phyloP scores from a whole-genome alignment of 768 basidiomycete genomes.

The Lentinula lateritia region DNA sequence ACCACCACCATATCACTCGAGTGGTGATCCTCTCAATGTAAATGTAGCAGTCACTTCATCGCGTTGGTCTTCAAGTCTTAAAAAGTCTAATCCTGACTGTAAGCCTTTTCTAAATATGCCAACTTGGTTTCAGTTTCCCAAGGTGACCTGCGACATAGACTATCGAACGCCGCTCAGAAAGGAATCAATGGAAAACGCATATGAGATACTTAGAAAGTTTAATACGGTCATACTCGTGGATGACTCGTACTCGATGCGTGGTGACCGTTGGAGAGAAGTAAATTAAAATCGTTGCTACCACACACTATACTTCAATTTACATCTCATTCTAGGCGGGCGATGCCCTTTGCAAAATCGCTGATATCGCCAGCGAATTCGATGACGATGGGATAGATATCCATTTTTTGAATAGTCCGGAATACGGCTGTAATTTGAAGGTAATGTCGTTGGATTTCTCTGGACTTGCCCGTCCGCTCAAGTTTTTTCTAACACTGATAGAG shows the following conservation, averaged over 20 bases:
- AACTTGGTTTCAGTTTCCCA: not conserved
- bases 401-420: conserved; percentile 44
- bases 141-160: not conserved
- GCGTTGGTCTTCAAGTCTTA: too few species aligned
- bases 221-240: conserved; percentile 57
- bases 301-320: not conserved
- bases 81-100: not conserved
- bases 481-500: not conserved
- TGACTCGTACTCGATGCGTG: conserved; percentile 56
- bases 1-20: too few species aligned
- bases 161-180: not conserved
- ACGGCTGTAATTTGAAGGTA: conserved; percentile 34
- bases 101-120: not conserved
- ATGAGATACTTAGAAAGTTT: conserved; percentile 30
- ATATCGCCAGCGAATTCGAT: conserved; percentile 44
- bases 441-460: conserved; percentile 13
- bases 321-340: conserved; percentile 33
- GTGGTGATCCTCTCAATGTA: too few species aligned
- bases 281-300: not conserved
- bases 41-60: too few species aligned
- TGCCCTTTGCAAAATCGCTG: conserved; percentile 45
- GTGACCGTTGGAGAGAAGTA: conserved; percentile 46
- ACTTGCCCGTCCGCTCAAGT: too few species aligned
- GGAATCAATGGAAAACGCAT: not conserved
- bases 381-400: conserved; percentile 56